Evolutionary conservation across 805 yeast species (phyloP).

Genomic region (Hanseniaspora taiwanica): DNA sequence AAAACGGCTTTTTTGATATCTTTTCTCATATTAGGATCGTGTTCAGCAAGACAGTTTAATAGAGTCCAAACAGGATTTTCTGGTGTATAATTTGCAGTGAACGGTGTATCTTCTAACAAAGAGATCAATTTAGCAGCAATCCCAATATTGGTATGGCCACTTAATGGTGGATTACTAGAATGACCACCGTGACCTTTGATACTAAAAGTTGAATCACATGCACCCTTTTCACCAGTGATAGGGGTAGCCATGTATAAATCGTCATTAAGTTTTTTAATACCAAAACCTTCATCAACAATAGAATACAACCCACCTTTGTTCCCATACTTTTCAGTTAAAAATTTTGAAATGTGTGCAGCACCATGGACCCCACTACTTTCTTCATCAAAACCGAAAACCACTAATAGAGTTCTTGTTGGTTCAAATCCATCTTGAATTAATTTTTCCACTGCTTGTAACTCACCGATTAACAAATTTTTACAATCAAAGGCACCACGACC

Average conservation of each 20-base stretch:
- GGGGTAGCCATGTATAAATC: conserved; percentile 36
- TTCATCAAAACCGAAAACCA: conserved; percentile 71
- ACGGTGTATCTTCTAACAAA: conserved; percentile 43
- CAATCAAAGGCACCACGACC: conserved; percentile 76
- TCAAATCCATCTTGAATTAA: conserved; percentile 35
- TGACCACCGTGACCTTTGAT: conserved; percentile 65
- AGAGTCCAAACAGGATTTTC: conserved; percentile 47
- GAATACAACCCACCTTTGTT: conserved; percentile 42
- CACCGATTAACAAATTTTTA: conserved; percentile 53
- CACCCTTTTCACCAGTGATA: conserved; percentile 52
- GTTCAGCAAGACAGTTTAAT: conserved; percentile 51
- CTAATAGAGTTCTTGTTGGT: conserved; percentile 50
- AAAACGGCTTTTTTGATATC: conserved; percentile 16
- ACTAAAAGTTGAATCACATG: conserved; percentile 36
- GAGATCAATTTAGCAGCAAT: conserved; percentile 46
- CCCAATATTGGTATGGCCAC: conserved; percentile 66
- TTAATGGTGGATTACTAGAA: conserved; percentile 56
- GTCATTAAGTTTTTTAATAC: conserved; percentile 26
- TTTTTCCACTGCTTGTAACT: conserved; percentile 52
- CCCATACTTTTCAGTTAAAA: conserved; percentile 44
- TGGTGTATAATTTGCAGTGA: conserved; percentile 28
- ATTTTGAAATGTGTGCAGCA: conserved; percentile 35
- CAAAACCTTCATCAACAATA: conserved; percentile 60
- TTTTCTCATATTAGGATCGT: conserved; percentile 19
- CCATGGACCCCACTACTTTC: conserved; percentile 56